Conservation (phyloP, 441 rosid species). For the Geranium incanum region DNA sequence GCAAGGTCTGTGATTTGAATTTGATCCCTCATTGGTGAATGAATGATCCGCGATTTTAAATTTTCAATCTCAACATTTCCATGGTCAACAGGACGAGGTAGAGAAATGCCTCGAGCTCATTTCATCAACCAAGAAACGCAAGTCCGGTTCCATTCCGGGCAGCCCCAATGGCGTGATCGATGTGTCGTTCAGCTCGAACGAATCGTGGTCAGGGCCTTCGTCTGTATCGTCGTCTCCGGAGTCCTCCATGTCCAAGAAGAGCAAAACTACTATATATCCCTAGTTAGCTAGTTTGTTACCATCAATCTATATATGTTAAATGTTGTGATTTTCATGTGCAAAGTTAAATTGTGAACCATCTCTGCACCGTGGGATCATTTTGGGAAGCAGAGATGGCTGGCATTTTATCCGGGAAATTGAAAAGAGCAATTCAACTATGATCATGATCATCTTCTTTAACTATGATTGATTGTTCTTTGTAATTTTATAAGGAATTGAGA, state of each 20-base stretch:
- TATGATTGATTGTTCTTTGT: too few relatives aligned
- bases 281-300: constrained; percentile 22
- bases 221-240: constrained; percentile 28
- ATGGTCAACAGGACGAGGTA: constrained; percentile 36
- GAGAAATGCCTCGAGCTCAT: constrained; percentile 42
- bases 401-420: constrained; percentile 35
- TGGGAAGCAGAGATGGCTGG: constrained; percentile 45
- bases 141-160: constrained; percentile 41
- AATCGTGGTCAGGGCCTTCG: constrained; percentile 28
- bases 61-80: neutral
- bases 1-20: constrained; percentile 26
- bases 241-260: constrained; percentile 48
- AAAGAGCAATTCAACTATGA: neutral
- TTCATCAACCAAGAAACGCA: constrained; percentile 44
- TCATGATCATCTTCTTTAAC: too few relatives aligned
- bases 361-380: constrained; percentile 22
- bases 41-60: neutral
- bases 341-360: constrained; percentile 54
- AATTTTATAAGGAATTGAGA: too few relatives aligned
- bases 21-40: neutral
- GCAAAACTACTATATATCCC: neutral
- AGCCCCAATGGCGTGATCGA: constrained; percentile 68
- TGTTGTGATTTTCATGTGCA: constrained; percentile 8
- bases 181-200: constrained; percentile 50
- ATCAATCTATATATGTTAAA: constrained; percentile 8